phyloP scores from a whole-genome alignment of 352 stramenopile genomes.

The Thalassiosira livingstoniorum region DNA sequence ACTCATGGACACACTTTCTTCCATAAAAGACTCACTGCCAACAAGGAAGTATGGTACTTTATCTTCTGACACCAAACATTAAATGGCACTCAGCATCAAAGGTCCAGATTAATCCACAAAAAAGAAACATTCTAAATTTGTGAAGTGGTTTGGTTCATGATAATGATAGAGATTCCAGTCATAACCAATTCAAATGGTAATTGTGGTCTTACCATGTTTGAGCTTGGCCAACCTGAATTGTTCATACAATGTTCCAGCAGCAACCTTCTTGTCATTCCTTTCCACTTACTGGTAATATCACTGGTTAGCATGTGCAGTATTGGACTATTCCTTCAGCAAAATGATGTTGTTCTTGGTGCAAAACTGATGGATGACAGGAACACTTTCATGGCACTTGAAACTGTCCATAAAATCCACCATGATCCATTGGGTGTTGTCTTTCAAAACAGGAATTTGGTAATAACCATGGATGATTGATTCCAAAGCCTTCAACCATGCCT shows the following conservation, averaged over 20 bases:
- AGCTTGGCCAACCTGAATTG: not conserved
- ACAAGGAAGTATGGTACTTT: not conserved
- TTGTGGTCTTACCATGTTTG: not conserved
- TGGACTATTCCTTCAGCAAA: conserved; percentile 30
- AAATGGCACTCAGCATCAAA: not conserved
- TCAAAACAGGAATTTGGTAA: conserved; percentile 5
- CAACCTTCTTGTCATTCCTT: conserved; percentile 26
- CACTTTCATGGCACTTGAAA: conserved; percentile 37
- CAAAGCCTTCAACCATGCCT: conserved; percentile 32
- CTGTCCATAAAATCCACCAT: conserved; percentile 26
- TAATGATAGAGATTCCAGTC: not conserved
- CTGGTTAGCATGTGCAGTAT: conserved; percentile 40
- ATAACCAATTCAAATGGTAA: not conserved
- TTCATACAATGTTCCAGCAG: not conserved
- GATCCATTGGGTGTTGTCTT: conserved; percentile 19
- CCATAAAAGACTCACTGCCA: not conserved
- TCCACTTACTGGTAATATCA: conserved; percentile 30
- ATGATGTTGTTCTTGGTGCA: conserved; percentile 1
- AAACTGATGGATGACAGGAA: conserved; percentile 2
- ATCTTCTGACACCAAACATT: conserved; percentile 11
- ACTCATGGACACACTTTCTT: conserved; percentile 9
- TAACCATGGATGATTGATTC: conserved; percentile 16
- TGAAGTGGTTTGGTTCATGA: not conserved
- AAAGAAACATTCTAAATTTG: not conserved
- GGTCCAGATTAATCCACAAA: not conserved